A percentile compares a stretch with the other conserved stretches of the same genome.
Conservation (phyloP, 495 filamentous ascomycete genomes). For the Aspergillus cristatus region DNA sequence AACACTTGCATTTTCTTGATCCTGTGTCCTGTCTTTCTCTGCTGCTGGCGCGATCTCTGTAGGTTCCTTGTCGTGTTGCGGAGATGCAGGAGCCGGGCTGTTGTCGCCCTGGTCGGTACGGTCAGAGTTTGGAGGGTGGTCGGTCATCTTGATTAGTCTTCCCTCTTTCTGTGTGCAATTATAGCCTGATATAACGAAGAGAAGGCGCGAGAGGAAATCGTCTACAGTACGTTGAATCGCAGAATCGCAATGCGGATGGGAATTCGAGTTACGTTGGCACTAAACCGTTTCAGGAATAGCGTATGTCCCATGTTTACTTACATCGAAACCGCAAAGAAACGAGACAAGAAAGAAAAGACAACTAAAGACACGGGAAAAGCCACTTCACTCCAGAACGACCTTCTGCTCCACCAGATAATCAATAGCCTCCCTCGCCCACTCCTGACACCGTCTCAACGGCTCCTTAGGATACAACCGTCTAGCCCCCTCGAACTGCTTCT, state of each 20-base stretch:
- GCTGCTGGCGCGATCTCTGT: background rate
- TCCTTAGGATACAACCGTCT: slow-evolving; percentile 11
- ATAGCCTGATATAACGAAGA: too few relatives aligned
- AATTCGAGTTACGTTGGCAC: background rate
- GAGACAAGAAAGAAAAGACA: background rate
- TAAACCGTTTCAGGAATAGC: background rate
- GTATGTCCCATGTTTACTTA: background rate
- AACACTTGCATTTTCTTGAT: background rate
- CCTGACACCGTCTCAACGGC: slow-evolving; percentile 12
- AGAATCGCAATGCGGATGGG: background rate
- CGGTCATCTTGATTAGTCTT: slow-evolving; percentile 5
- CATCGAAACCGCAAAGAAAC: too few relatives aligned
- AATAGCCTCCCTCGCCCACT: slow-evolving; percentile 14
- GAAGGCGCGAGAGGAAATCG: too few relatives aligned
- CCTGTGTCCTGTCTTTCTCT: background rate
- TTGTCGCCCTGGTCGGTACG: background rate
- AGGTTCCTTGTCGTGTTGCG: background rate
- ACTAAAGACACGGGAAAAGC: background rate
- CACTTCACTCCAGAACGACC: slow-evolving; percentile 5
- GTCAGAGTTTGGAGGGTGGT: background rate
- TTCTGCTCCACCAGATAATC: slow-evolving; percentile 4
- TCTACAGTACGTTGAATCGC: background rate
- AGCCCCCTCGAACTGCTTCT: slow-evolving; percentile 16
- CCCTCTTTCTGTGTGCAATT: too few relatives aligned
- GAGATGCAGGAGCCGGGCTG: slow-evolving; percentile 2